Evolutionary conservation across 352 stramenopile genomes (phyloP).

Genomic region (Elongisporangium prolatum): DNA sequence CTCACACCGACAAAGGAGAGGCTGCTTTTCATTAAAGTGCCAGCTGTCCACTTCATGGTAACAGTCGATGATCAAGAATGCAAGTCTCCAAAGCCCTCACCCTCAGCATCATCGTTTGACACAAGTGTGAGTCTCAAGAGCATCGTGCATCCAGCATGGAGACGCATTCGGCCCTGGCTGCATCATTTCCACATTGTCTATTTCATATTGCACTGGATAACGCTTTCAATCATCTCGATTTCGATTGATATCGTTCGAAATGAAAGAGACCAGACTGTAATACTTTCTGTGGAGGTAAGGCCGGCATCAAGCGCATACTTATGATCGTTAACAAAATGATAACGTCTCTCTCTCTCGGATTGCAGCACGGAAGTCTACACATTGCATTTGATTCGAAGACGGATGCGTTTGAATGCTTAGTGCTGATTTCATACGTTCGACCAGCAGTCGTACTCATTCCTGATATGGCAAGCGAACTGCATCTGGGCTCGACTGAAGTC

Average conservation of each 20-base stretch:
- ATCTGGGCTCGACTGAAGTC: conserved; percentile 22
- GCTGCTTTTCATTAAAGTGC: conserved; percentile 36
- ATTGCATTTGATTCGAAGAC: conserved; percentile 16
- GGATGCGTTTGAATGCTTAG: conserved; percentile 12
- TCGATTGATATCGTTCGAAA: conserved; percentile 27
- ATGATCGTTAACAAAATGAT: neutral
- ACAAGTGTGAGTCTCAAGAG: conserved; percentile 20
- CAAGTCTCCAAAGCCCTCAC: neutral
- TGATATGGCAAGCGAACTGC: conserved; percentile 3
- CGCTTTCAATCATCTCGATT: conserved; percentile 22
- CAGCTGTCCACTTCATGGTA: conserved; percentile 31
- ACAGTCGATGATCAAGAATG: conserved; percentile 4
- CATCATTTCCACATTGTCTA: conserved; percentile 30
- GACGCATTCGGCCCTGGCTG: conserved; percentile 24
- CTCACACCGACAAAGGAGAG: conserved; percentile 31
- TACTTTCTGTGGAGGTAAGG: conserved; percentile 9
- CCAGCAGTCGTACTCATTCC: conserved; percentile 5
- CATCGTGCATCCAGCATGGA: conserved; percentile 36
- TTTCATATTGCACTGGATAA: conserved; percentile 27
- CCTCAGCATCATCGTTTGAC: conserved; percentile 19
- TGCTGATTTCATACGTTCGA: conserved; percentile 13
- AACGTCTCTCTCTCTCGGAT: neutral
- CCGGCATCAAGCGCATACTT: conserved; percentile 12
- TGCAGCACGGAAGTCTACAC: conserved; percentile 26
- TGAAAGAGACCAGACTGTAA: conserved; percentile 1